Evolutionary conservation across 257 asterid genomes (phyloP).

Genomic region (Solanum gandarillasii): DNA sequence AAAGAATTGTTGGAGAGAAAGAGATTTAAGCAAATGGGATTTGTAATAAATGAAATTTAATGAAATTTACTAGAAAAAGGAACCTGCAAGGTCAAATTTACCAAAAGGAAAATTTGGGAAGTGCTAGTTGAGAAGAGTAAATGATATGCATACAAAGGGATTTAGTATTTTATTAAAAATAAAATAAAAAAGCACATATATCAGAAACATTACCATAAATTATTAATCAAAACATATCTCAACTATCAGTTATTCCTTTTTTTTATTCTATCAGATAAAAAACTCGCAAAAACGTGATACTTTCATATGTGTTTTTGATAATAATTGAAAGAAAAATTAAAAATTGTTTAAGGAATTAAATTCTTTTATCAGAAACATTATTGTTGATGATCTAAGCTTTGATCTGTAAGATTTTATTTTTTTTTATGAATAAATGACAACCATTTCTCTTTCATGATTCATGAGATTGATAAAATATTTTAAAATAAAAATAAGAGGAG

Average conservation of each 20-base stretch:
- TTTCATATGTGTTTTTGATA: background rate
- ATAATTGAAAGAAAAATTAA: background rate
- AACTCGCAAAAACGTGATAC: background rate
- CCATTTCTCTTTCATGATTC: background rate
- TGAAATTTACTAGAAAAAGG: slow-evolving; percentile 23
- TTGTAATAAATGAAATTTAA: slow-evolving; percentile 5
- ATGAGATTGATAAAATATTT: background rate
- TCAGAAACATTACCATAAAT: no score
- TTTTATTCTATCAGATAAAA: background rate
- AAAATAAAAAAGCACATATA: background rate
- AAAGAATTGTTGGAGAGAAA: background rate
- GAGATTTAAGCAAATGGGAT: slow-evolving; percentile 16
- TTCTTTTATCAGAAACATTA: slow-evolving; percentile 11
- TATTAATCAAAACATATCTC: background rate
- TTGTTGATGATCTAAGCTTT: slow-evolving; percentile 22
- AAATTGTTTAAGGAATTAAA: slow-evolving; percentile 5
- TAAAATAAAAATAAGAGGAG: background rate
- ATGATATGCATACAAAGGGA: slow-evolving; percentile 29
- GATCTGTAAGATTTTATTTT: background rate
- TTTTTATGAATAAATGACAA: background rate
- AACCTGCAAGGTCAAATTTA: slow-evolving; percentile 44
- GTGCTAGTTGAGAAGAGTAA: slow-evolving; percentile 18
- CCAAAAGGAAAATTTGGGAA: slow-evolving; percentile 6
- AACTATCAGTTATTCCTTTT: background rate
- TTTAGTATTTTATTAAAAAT: slow-evolving; percentile 12